A percentile compares a stretch with the other conserved stretches of the same genome.
Conservation (phyloP, 257 asterid genomes). For the Solanum sparsipilum region DNA sequence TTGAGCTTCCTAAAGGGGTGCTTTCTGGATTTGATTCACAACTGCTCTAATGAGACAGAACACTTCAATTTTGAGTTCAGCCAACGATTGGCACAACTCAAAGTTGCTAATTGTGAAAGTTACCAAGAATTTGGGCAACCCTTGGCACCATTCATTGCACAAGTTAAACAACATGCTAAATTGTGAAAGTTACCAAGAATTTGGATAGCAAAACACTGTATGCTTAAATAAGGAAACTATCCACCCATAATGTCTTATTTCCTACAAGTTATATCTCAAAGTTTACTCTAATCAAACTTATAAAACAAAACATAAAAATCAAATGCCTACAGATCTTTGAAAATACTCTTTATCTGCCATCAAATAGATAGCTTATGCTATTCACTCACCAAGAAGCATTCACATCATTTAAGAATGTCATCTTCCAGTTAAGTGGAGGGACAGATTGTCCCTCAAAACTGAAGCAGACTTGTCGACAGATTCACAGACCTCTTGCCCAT, state of each 20-base stretch:
- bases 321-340: background rate
- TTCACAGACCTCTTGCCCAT: conserved; percentile 38
- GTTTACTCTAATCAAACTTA: background rate
- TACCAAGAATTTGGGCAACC: background rate
- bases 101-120: background rate
- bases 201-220: background rate
- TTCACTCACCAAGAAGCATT: background rate
- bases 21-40: background rate
- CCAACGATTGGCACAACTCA: background rate
- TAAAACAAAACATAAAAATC: background rate
- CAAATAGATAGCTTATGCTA: background rate
- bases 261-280: background rate
- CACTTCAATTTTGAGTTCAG: background rate
- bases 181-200: background rate
- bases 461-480: conserved; percentile 36
- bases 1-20: background rate
- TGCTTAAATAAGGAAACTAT: background rate
- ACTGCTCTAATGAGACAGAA: background rate
- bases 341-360: background rate
- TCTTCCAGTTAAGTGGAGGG: conserved; percentile 29
- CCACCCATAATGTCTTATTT: background rate
- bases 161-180: background rate
- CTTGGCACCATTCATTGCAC: background rate
- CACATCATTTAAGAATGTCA: conserved; percentile 1
- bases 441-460: conserved; percentile 38